Evolutionary conservation across 306 rosid species (phyloP), one percentile per base, ranked within the genome.

Genomic region (Cajanus cajan): DNA sequence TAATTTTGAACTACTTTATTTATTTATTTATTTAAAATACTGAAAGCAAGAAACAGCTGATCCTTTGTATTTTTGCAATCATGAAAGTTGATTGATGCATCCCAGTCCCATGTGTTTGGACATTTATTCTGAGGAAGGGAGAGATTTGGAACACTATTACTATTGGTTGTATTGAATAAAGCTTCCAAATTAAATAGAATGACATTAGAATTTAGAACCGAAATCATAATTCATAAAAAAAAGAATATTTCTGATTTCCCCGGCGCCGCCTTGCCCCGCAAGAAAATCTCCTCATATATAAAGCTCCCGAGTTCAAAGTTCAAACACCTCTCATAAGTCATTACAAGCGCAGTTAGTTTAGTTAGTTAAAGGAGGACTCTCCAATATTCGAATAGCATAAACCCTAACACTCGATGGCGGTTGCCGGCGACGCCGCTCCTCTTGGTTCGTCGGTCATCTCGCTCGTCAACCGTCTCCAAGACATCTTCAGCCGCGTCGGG

Each of bases 401-500:
- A 76, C 58, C 85, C 81, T 48, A 82, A 15, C 73, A 76, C 57
- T 16, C 79, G 77, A 90, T 93, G 99, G 87, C 92, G 21, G 79
- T 59, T 5, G 40, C 74, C 0, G 48, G 39, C 37, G 22, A 1
- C 28, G 85, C 85, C 47, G 80, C 94, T 67, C 94, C 98, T 8
- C 86, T 92, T 4, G 98, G 97, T 1, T 85, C 82, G 78, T 84
- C 92, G 39, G 97, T 95, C 47, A 95, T 95, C 83, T 91, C 98
- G 0, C 86, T 95, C 37, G 97, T 88, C 57, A 95, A 95, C 85
- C 90, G 90, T 78, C 98, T 95, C n/a, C 98, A 95, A 78, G 98
- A 95, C 71, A 91, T 95, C 63, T 91, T 95, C 83, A 89, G 97
- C 15, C 92, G 89, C 85, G 90, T 95, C 0, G 98, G 98, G 1